These are phyloP conservation scores for Alliaria petiolata DNA, from an alignment of 345 rosid genomes.

Conservation along the genomic window DNA sequence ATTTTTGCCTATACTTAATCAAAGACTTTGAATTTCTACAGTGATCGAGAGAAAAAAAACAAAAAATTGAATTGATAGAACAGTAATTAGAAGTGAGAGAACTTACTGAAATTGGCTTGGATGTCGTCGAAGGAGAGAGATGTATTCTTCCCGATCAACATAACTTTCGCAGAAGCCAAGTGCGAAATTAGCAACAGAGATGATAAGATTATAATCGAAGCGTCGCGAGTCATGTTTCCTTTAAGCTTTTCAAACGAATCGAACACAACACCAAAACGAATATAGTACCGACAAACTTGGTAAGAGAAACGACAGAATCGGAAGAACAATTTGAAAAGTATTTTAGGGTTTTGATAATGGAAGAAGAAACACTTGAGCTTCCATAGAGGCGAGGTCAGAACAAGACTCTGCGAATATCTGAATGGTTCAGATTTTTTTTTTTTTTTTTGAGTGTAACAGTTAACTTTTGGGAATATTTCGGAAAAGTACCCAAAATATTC, in stretches of 20 bases:
- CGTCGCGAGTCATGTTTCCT: slow-evolving; percentile 18
- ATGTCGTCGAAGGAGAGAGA: slow-evolving; percentile 69
- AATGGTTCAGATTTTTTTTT: neutral
- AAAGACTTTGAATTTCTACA: neutral
- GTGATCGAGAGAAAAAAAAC: neutral
- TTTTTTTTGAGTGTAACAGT: neutral
- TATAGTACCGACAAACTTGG: neutral
- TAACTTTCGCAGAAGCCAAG: slow-evolving; percentile 46
- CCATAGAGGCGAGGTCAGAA: slow-evolving; percentile 40
- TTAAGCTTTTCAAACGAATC: neutral
- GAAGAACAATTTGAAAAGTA: neutral
- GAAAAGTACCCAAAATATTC: neutral
- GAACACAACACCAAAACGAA: neutral
- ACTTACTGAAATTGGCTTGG: slow-evolving; percentile 81
- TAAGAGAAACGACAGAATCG: neutral
- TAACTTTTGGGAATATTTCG: neutral
- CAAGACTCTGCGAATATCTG: slow-evolving; percentile 14
- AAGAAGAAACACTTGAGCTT: slow-evolving; percentile 59
- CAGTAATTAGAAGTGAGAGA: neutral
- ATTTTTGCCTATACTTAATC: neutral
- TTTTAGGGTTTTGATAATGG: slow-evolving; percentile 30
- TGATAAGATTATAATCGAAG: slow-evolving; percentile 31
- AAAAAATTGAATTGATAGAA: neutral
- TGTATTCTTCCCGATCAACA: slow-evolving; percentile 58
- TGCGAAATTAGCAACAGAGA: slow-evolving; percentile 25